A percentile compares a stretch with the other conserved stretches of the same genome.
These are phyloP conservation scores for Ceratocystis harringtonii DNA, from an alignment of 2,329 filamentous ascomycete species.

Conservation along the genomic window DNA sequence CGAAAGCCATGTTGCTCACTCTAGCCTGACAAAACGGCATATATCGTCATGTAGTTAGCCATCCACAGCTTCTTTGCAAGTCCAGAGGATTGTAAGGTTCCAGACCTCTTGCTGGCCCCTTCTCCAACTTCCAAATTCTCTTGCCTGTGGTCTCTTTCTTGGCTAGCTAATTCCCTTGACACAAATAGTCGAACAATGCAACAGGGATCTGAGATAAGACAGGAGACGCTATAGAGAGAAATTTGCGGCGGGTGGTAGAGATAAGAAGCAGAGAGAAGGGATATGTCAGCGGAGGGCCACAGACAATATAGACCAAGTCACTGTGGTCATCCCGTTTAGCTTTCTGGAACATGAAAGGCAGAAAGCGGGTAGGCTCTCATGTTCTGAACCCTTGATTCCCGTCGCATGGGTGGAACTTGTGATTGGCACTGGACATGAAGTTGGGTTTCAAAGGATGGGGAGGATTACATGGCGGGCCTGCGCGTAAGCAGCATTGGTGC, in stretches of 20 bases:
- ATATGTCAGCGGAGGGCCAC: background rate
- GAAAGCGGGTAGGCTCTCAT: background rate
- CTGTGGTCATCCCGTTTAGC: background rate
- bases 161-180: no score
- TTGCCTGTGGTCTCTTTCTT: no score
- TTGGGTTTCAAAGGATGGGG: background rate
- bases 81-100: background rate
- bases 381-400: background rate
- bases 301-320: background rate
- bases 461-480: background rate
- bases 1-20: background rate
- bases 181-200: no score
- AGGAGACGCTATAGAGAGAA: background rate
- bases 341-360: conserved; percentile 1
- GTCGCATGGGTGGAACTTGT: background rate
- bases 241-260: background rate
- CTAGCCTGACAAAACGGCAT: background rate
- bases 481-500: background rate
- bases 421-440: background rate
- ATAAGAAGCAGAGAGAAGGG: background rate
- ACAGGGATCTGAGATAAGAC: no score
- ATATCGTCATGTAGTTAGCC: background rate
- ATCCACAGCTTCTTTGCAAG: background rate
- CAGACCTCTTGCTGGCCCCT: no score
- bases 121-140: no score